Base-by-base conservation (phyloP, 2,329 filamentous ascomycete species). In the Fonsecaea pedrosoi region DNA sequence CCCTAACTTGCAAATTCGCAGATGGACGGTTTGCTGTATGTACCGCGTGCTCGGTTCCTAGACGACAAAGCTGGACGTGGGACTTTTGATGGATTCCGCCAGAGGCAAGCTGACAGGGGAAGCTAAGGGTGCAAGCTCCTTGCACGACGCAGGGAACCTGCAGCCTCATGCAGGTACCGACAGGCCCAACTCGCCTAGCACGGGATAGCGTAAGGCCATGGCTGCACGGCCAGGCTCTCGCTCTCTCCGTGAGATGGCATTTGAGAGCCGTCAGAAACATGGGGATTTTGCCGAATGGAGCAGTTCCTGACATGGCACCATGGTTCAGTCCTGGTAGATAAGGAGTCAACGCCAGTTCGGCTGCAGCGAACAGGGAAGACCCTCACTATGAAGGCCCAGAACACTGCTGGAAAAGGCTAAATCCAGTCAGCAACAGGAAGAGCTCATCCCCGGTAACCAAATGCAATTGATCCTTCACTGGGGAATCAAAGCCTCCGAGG, bases 121-220 rank as follows among this genome's bases (percentile, higher is more conserved):
- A n/a, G 38, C 34, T 59, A 59, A 40, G 38, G 10, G 25, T 30
- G 30, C 56, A 32, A 34, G 40, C 57, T 50, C 40, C 40, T 34
- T 50, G n/a, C 57, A 30, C 57, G 30, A 50, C 50, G 57, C 40
- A 60, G 45, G n/a, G 12, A 21, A 60, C 25, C 35, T 53, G 57
- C 57, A 60, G 57, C 57, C 57, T 60, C 57, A 60, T 37, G 57
- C 57, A 60, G 57, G 57, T 60, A 60, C 57, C 57, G 15, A 50
- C 15, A 30, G 57, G 57, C 34, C 45, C 45, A 50, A 10, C 45
- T 50, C 45, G 40, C 40, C 42, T 48, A 50, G 57, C 40, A 48
- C 42, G 8, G 42, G 42, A 50, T 60, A 60, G 57, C 57, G 57
- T 21, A 42, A 30, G 30, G 57, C 25, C 10, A 35, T 30, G 13